Conservation (phyloP, 371 early-diverging fungal genomes). For the Mucor mucedo region DNA sequence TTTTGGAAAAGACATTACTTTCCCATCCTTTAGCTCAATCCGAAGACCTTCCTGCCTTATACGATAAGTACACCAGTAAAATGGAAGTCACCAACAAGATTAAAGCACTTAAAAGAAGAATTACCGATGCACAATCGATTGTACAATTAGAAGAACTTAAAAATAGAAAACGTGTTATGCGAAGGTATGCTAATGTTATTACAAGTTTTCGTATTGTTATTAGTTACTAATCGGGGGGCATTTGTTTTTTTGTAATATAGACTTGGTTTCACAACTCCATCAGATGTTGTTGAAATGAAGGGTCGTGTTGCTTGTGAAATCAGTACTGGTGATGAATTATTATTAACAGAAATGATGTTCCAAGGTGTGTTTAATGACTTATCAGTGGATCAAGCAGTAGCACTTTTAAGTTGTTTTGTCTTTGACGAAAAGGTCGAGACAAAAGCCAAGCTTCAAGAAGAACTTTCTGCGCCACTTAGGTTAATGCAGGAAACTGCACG, state of each 20-base stretch:
- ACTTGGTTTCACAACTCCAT: constrained; percentile 79
- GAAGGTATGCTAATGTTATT: constrained; percentile 47
- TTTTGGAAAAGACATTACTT: constrained; percentile 70
- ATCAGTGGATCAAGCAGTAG: constrained; percentile 87
- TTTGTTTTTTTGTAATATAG: constrained; percentile 34
- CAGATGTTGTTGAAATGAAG: constrained; percentile 94
- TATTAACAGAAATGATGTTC: constrained; percentile 99
- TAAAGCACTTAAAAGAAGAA: constrained; percentile 69
- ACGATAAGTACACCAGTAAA: constrained; percentile 72
- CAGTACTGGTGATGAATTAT: constrained; percentile 95
- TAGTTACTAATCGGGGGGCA: neutral
- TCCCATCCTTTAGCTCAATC: constrained; percentile 62
- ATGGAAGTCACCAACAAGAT: constrained; percentile 59
- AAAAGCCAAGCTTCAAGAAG: constrained; percentile 63
- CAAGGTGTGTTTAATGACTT: constrained; percentile 97
- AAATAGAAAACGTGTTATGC: constrained; percentile 87
- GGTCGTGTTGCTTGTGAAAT: constrained; percentile 99
- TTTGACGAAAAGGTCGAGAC: constrained; percentile 82
- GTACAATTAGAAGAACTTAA: constrained; percentile 94
- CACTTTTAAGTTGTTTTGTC: constrained; percentile 95
- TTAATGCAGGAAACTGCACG: constrained; percentile 89
- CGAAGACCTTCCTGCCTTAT: constrained; percentile 63
- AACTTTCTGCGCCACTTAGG: constrained; percentile 80
- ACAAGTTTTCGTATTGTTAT: neutral
- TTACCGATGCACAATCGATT: constrained; percentile 80